Evolutionary conservation across 768 basidiomycete genomes (phyloP).

Genomic region (Brasilioporus rufonigricans): DNA sequence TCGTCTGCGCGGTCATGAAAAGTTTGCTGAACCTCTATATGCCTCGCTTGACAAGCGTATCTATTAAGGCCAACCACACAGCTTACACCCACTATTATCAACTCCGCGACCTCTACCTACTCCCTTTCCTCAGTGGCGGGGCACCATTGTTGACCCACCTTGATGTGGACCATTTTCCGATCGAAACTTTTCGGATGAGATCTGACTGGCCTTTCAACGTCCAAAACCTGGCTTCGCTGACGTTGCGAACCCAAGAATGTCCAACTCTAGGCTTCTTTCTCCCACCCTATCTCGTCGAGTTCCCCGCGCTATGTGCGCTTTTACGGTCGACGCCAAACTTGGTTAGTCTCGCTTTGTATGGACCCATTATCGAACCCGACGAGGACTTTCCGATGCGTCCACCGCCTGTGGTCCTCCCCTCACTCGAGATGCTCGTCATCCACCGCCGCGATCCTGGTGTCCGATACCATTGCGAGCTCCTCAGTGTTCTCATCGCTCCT

Average conservation of each 20-base stretch:
- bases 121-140: slow-evolving; percentile 13
- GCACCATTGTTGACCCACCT: slow-evolving; percentile 11
- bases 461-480: slow-evolving; percentile 16
- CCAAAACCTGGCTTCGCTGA: slow-evolving; percentile 11
- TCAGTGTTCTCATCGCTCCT: slow-evolving; percentile 10
- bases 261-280: slow-evolving; percentile 1
- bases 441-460: slow-evolving; percentile 12
- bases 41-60: slow-evolving; percentile 10
- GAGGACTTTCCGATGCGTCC: slow-evolving; percentile 8
- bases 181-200: slow-evolving; percentile 4
- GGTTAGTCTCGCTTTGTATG: slow-evolving; percentile 9
- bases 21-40: neutral
- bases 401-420: slow-evolving; percentile 2
- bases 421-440: slow-evolving; percentile 14
- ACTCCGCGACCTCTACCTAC: neutral
- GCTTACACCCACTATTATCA: slow-evolving; percentile 4
- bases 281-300: slow-evolving; percentile 16
- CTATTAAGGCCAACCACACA: slow-evolving; percentile 8
- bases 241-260: slow-evolving; percentile 13
- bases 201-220: slow-evolving; percentile 5
- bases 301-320: slow-evolving; percentile 12
- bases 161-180: slow-evolving; percentile 16
- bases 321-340: slow-evolving; percentile 10
- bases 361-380: slow-evolving; percentile 13
- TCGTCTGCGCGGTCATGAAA: slow-evolving; percentile 2